A percentile compares a stretch with the other conserved stretches of the same genome.
These are phyloP conservation scores for Penstemon eatonii DNA, from an alignment of 257 asterid genomes.

Conservation along the genomic window DNA sequence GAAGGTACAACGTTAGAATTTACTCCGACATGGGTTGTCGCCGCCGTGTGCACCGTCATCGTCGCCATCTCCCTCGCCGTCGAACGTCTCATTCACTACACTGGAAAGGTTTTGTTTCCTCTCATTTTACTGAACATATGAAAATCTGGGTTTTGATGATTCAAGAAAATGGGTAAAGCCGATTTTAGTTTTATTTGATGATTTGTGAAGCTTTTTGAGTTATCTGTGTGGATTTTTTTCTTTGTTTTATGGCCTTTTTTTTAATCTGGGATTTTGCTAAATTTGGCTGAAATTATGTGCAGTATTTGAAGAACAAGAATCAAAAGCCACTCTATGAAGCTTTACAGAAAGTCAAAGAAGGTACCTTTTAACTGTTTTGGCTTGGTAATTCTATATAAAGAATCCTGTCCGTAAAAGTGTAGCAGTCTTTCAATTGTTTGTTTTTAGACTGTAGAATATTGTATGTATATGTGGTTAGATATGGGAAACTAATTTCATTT, in stretches of 20 bases:
- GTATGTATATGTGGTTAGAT: no score
- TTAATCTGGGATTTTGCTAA: not conserved
- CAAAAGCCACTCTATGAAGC: conserved; percentile 62
- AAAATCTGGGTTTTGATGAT: not conserved
- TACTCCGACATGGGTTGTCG: conserved; percentile 82
- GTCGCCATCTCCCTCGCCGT: conserved; percentile 59
- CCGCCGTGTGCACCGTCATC: conserved; percentile 57
- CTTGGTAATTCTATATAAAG: not conserved
- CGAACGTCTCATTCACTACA: conserved; percentile 53
- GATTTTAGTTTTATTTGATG: no score
- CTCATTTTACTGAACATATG: no score
- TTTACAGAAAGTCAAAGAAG: conserved; percentile 73
- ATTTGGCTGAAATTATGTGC: conserved; percentile 7
- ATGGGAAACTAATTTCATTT: no score
- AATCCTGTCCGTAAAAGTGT: no score
- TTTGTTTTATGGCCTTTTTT: no score
- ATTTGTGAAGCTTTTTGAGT: no score
- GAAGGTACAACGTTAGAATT: conserved; percentile 49
- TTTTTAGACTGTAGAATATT: not conserved
- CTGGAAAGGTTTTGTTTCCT: conserved; percentile 50
- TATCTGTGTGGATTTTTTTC: no score
- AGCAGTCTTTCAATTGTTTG: not conserved
- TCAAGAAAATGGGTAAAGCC: not conserved
- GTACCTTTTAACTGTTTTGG: conserved; percentile 14
- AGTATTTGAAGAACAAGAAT: conserved; percentile 55